These are phyloP conservation scores for Brassica carinata DNA, from an alignment of 345 rosid genomes.

Conservation along the genomic window DNA sequence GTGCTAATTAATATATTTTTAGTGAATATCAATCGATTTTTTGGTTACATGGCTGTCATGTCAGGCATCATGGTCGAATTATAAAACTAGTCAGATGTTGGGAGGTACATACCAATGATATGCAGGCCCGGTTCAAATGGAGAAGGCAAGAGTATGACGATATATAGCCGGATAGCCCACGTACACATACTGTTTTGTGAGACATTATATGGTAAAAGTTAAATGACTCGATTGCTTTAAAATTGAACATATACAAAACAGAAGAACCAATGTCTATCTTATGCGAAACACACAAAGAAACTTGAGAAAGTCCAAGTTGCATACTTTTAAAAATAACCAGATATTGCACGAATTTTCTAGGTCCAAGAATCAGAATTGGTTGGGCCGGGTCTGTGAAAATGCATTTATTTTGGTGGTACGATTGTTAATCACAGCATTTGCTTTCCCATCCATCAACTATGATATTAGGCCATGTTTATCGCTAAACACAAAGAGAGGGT, in stretches of 20 bases:
- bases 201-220: neutral
- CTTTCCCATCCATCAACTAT: neutral
- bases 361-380: neutral
- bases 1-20: neutral
- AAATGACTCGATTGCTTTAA: neutral
- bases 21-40: neutral
- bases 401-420: neutral
- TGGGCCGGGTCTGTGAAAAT: constrained; percentile 16
- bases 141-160: neutral
- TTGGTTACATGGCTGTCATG: neutral
- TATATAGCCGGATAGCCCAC: neutral
- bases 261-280: neutral
- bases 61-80: neutral
- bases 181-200: neutral
- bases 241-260: neutral
- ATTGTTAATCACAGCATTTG: neutral
- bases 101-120: neutral
- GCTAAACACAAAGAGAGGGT: too few species aligned
- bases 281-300: neutral
- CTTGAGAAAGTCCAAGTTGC: neutral
- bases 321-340: neutral
- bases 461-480: neutral
- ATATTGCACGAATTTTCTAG: neutral
- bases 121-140: neutral
- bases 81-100: neutral